Evolutionary conservation across 2,329 filamentous ascomycete species (phyloP).

Genomic region (Trichoderma sp.): DNA sequence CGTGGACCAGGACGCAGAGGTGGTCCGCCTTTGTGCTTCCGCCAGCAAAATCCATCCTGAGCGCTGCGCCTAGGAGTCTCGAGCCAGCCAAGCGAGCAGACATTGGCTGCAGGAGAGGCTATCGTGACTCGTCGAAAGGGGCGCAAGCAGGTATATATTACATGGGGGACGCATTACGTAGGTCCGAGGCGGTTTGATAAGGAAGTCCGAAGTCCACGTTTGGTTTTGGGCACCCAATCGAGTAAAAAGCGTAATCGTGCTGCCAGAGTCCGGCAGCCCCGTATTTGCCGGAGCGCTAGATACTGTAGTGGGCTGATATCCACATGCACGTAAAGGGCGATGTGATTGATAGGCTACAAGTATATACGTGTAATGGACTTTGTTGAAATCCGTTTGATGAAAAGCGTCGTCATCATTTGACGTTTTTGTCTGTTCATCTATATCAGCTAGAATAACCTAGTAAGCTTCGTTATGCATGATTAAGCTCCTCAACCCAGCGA

Average conservation of each 20-base stretch:
- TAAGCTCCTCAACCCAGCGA: neutral
- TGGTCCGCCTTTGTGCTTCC: constrained; percentile 60
- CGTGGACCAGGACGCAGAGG: constrained; percentile 74
- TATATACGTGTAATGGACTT: neutral
- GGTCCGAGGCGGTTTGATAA: neutral
- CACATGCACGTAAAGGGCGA: neutral
- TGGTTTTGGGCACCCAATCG: neutral
- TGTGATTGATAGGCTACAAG: neutral
- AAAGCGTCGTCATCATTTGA: neutral
- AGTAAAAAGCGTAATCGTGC: neutral
- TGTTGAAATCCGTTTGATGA: neutral
- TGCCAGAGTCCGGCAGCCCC: neutral
- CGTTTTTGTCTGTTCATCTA: neutral
- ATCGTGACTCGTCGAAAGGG: constrained; percentile 9
- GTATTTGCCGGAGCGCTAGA: constrained; percentile 5
- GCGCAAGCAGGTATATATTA: neutral
- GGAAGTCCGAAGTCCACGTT: neutral
- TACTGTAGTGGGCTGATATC: constrained; percentile 1
- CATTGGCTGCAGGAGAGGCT: constrained; percentile 5
- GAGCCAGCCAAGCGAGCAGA: constrained; percentile 16
- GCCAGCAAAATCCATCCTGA: constrained; percentile 40
- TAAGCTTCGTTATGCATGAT: neutral
- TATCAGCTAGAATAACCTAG: neutral
- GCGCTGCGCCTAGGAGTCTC: constrained; percentile 9
- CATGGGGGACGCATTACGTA: constrained; percentile 18